phyloP scores from a whole-genome alignment of 345 rosid species.

The Bruguiera sexangula region DNA sequence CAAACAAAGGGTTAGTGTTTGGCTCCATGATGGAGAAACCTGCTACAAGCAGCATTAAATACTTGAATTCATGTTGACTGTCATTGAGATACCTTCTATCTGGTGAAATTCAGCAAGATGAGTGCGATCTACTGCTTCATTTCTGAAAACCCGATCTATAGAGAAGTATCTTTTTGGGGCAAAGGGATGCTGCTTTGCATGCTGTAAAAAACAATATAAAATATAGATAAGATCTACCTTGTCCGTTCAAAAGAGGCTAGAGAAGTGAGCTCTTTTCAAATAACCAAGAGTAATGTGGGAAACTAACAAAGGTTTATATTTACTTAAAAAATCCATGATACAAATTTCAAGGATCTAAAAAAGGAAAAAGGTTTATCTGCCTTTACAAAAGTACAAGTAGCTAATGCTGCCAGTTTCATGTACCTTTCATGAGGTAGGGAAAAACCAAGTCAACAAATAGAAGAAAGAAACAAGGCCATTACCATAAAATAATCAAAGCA shows the following conservation, averaged over 20 bases:
- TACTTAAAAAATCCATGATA: background rate
- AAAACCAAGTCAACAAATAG: background rate
- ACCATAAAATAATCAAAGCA: background rate
- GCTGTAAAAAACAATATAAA: conserved; percentile 11
- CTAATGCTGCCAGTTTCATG: background rate
- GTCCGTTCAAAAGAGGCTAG: background rate
- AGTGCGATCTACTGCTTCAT: conserved; percentile 93
- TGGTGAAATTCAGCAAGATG: conserved; percentile 98
- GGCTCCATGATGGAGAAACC: background rate
- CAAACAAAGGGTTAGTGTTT: background rate
- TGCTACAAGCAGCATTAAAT: background rate
- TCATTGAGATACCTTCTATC: conserved; percentile 64
- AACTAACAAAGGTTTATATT: background rate
- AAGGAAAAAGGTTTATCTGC: background rate
- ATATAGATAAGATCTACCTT: background rate
- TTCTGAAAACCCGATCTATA: conserved; percentile 95
- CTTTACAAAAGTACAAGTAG: background rate
- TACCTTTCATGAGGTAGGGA: background rate
- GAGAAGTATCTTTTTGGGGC: conserved; percentile 87
- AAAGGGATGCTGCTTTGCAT: conserved; percentile 51
- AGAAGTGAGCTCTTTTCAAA: background rate
- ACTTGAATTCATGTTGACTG: background rate
- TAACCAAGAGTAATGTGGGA: background rate
- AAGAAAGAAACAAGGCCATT: background rate
- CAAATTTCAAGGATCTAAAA: background rate